Base-by-base conservation (phyloP, 495 filamentous ascomycete species). In the Penicillium mononematosum region DNA sequence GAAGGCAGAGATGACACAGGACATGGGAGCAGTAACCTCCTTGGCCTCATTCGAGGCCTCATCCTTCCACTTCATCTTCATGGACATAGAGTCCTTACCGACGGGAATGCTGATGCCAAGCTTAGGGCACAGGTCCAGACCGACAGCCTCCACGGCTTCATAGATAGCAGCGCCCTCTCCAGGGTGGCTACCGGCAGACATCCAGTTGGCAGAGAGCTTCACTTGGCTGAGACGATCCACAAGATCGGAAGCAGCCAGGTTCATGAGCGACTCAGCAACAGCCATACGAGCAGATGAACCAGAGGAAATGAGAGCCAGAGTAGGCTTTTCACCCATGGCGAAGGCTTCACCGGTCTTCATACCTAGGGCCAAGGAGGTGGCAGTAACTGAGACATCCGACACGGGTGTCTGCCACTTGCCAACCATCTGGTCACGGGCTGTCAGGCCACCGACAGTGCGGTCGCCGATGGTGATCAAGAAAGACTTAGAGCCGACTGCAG, bases 401-500 rank as follows among this genome's bases (percentile, higher is more conserved):
- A 98, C 91, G 14, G 94, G 94, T n/a, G 87, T 88, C 68, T 98
- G 94, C 91, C 92, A 98, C 31, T 87, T 89, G 9, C 94, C 94
- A 59, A 96, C 92, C 87, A 98, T 93, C 68, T 98, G 94, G 70
- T 97, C 94, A 58, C 91, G 82, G 19, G 88, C 85, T 24, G 89
- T 91, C 34, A 97, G 83, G 45, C 94, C 94, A 55, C 91, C 91
- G 42, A 97, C 94, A 42, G 88, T 90, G 36, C 95, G 84, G 65
- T 98, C 94, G 38, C 88, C 91, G 64, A 98, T 98, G 3, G 94
- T 97, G 64, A 98, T 97, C 12, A 98, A 80, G 79, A 98, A 98
- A 8, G 88, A 91, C 75, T 98, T 98, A 16, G 92, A 96, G 9
- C 90, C 94, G 20, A 98, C 94, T 22, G 91, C 80, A 11, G 94